A percentile compares a stretch with the other conserved stretches of the same genome.
These are phyloP conservation scores for Paxillus rubicundulus DNA, from an alignment of 768 basidiomycete genomes.

Conservation along the genomic window DNA sequence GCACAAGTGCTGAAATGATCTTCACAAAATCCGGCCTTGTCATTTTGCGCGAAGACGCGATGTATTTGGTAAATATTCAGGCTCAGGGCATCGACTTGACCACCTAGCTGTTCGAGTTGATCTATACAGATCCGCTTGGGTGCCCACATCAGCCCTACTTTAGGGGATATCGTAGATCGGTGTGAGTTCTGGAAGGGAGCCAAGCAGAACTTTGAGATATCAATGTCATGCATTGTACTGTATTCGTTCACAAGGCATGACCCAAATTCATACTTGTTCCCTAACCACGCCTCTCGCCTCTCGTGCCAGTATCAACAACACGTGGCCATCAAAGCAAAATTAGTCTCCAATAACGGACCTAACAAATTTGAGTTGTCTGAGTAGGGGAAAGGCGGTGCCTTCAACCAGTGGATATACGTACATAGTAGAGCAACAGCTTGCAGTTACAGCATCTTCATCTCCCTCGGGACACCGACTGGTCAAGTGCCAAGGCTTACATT, in stretches of 20 bases:
- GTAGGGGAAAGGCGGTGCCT: no score
- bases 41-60: conserved; percentile 38
- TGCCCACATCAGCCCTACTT: not conserved
- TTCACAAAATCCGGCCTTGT: conserved; percentile 43
- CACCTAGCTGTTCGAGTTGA: not conserved
- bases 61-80: conserved; percentile 38
- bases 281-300: no score
- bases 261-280: no score
- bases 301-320: no score
- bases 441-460: not conserved
- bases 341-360: no score
- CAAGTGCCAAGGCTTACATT: not conserved
- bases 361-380: no score
- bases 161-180: not conserved
- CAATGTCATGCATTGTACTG: no score
- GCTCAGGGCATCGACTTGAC: conserved; percentile 27
- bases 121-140: not conserved
- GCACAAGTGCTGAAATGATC: conserved; percentile 36
- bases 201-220: no score
- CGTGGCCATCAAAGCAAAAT: not conserved
- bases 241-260: no score
- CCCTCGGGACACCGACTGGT: not conserved
- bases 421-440: no score
- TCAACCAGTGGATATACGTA: no score
- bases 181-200: no score